phyloP scores from a whole-genome alignment of 441 rosid species.

The Bruguiera hainesii region DNA sequence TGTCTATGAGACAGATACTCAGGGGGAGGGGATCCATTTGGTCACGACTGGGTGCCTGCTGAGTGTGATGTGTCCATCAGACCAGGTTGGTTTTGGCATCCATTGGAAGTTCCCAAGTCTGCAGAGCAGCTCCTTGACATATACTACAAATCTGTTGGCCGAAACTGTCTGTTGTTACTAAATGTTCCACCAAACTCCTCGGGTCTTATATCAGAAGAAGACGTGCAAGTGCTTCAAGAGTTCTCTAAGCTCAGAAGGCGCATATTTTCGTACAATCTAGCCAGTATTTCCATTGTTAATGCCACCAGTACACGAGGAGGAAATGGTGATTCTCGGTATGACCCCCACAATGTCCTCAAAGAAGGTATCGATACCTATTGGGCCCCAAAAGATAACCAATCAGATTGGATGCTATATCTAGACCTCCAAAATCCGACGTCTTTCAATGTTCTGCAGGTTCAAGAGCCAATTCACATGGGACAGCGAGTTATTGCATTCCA shows the following conservation, averaged over 20 bases:
- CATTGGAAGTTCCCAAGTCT: constrained; percentile 70
- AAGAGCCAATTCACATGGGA: constrained; percentile 92
- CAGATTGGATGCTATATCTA: constrained; percentile 47
- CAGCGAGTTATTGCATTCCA: constrained; percentile 61
- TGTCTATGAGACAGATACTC: constrained; percentile 44
- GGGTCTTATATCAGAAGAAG: constrained; percentile 73
- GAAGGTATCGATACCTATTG: constrained; percentile 69
- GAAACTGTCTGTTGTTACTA: constrained; percentile 68
- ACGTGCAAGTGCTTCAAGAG: constrained; percentile 61
- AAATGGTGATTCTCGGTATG: constrained; percentile 25
- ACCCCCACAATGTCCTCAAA: constrained; percentile 44
- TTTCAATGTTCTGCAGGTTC: constrained; percentile 69
- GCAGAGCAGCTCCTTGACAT: constrained; percentile 61
- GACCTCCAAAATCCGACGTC: constrained; percentile 43
- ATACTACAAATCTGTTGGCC: constrained; percentile 72
- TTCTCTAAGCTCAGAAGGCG: constrained; percentile 46
- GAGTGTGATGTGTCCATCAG: constrained; percentile 94
- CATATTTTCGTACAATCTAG: constrained; percentile 61
- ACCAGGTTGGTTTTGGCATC: constrained; percentile 98
- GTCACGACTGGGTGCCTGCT: constrained; percentile 86
- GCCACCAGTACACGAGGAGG: constrained; percentile 62
- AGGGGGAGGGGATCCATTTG: constrained; percentile 55
- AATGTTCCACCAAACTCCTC: constrained; percentile 80
- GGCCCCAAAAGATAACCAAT: constrained; percentile 68
- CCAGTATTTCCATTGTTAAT: constrained; percentile 35